Evolutionary conservation across 208 protist genomes (phyloP), one percentile per base, ranked within the genome.

Genomic region (Leishmania guyanensis): DNA sequence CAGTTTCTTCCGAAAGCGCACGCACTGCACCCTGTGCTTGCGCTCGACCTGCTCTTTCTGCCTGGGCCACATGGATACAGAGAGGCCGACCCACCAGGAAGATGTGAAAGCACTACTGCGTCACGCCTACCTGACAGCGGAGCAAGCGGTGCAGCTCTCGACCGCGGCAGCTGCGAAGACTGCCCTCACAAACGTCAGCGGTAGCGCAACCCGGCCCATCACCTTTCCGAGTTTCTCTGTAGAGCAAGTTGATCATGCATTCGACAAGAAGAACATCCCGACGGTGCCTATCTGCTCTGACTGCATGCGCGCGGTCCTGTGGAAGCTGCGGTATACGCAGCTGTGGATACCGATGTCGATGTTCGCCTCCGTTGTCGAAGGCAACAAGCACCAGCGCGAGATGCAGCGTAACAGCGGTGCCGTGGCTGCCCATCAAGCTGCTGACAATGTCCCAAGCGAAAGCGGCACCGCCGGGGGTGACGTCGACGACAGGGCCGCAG

Each of bases 271-370:
- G 46, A 51, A 48, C 50, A 33, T 78, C 29, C 75, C 65, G 50
- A 77, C 83, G 14, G 62, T 94, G 54, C 86, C 85, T 20, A 88
- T 90, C 62, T 97, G 94, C 75, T 85, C 82, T 1, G 93, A 96
- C 76, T 97, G 94, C 78, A 84, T 85, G 12, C 88, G 91, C 4
- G 65, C 84, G 3, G 53, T 94, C 22, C 74, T 91, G 71, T 78
- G 94, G 76, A 78, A 83, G 54, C n/a, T 94, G 36, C 72, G 83
- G 36, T 85, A 89, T 64, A 87, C 82, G 56, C 91, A 86, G 48
- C 65, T 96, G 46, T 96, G 93, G 90, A 89, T 97, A 39, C 94
- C 94, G 36, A 86, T 88, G 71, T 80, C 70, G n/a, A 87, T 90
- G 60, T 89, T 92, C 78, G 50, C 87, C 54, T 90, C 86, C 26